phyloP scores from a whole-genome alignment of 768 basidiomycete species.

The Scleroderma citrinum region DNA sequence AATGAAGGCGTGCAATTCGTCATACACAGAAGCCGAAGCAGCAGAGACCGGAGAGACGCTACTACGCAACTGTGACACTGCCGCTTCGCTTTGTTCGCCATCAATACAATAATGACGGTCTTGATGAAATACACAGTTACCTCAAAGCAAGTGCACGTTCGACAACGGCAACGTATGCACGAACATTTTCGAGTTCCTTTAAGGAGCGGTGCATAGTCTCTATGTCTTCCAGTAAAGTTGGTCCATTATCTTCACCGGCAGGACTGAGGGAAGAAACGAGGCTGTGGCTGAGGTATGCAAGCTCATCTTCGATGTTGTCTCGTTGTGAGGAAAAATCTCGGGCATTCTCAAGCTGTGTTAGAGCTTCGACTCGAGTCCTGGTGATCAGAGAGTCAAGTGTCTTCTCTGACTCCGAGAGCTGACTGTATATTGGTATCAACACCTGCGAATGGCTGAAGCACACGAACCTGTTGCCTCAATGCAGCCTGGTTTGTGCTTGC shows the following conservation, averaged over 20 bases:
- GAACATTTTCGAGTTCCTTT: slow-evolving; percentile 70
- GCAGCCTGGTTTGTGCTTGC: slow-evolving; percentile 36
- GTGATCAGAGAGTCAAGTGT: slow-evolving; percentile 42
- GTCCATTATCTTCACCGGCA: slow-evolving; percentile 38
- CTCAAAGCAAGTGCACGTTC: slow-evolving; percentile 66
- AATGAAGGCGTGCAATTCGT: slow-evolving; percentile 58
- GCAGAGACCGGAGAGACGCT: slow-evolving; percentile 36
- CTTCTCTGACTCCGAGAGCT: slow-evolving; percentile 53
- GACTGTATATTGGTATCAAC: slow-evolving; percentile 29
- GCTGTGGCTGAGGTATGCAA: slow-evolving; percentile 58
- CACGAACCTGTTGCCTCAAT: slow-evolving; percentile 42
- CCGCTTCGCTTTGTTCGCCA: slow-evolving; percentile 43
- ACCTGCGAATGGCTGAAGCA: slow-evolving; percentile 10
- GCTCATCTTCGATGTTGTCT: slow-evolving; percentile 73
- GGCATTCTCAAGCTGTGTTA: slow-evolving; percentile 52
- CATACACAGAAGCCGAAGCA: slow-evolving; percentile 50
- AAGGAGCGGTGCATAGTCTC: slow-evolving; percentile 73
- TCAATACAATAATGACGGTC: slow-evolving; percentile 3
- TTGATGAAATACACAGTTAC: slow-evolving; percentile 34
- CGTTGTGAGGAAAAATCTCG: slow-evolving; percentile 72
- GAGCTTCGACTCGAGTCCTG: slow-evolving; percentile 41
- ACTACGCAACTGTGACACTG: slow-evolving; percentile 46
- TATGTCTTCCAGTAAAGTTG: slow-evolving; percentile 76
- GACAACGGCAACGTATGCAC: slow-evolving; percentile 69
- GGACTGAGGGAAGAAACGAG: slow-evolving; percentile 49